Evolutionary conservation across 129 eudicot genomes (phyloP), one percentile per base, ranked within the genome.

Genomic region (Centaurea solstitialis): DNA sequence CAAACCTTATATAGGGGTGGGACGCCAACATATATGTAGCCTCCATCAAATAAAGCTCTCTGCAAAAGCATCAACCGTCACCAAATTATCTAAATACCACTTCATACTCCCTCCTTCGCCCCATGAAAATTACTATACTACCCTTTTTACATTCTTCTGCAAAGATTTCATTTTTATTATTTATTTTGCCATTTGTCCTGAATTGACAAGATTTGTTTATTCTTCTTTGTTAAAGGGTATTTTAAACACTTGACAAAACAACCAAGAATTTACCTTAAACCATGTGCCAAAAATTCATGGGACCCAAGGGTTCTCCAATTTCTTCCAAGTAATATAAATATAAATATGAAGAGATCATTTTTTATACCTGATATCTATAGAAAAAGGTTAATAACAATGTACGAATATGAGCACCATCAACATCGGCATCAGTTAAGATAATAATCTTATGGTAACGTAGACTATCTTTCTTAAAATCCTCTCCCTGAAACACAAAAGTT

Each of bases 401-500:
- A 68, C 99, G 93, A 65, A 95, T 95, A 78, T 95, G 99, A 59
- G 99, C 99, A 73, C 99, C 99, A 79, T 95, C 99, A 17, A 95
- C 98, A 39, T 95, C 99, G 82, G 99, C 99, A 91, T 95, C 99
- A 9, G 99, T 95, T 76, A 95, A 81, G 70, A 95, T 95, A 68
- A 95, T 95, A 59, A 95, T 93, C 75, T 93, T 95, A 85, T 95
- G 99, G 86, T 95, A 95, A 72, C 99, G 97, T 24, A 95, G 91
- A 50, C 91, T 81, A 21, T 93, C 98, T 84, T 91, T 95, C 20
- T 87, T 89, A 39, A 95, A 95, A 82, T 95, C 99, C 83, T 95
- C 99, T 7, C 99, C 99, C 99, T 95, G 90, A 77, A 81, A 85
- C 72, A 86, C 0, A n/a, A 66, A 81, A 28, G 0, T 6, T 21